Evolutionary conservation across 257 asterid species (phyloP).

Genomic region (Solanum infundibuliforme): DNA sequence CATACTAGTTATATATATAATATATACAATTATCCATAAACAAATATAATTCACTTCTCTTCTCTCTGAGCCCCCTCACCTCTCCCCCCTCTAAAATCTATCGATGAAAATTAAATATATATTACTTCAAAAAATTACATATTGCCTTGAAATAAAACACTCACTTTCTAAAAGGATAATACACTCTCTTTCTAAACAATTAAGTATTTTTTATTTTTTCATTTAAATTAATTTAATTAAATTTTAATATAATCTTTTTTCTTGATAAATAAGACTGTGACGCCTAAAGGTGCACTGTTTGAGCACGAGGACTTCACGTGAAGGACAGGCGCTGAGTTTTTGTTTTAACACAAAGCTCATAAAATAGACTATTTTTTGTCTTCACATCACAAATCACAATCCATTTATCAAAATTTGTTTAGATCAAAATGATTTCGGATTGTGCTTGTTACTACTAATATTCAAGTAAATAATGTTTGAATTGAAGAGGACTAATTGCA

Average conservation of each 20-base stretch:
- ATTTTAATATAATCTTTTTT: too few relatives aligned
- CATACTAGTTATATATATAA: not conserved
- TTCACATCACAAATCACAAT: not conserved
- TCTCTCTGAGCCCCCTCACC: too few relatives aligned
- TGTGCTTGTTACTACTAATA: not conserved
- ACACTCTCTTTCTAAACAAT: not conserved
- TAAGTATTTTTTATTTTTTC: not conserved
- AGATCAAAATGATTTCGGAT: not conserved
- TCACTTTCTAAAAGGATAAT: not conserved
- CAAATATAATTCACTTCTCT: too few relatives aligned
- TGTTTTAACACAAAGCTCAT: not conserved
- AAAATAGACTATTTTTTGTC: not conserved
- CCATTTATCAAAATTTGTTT: not conserved
- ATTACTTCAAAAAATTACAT: not conserved
- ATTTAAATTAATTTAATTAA: not conserved
- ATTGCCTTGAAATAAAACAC: not conserved
- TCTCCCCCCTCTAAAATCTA: not conserved
- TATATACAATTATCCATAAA: too few relatives aligned
- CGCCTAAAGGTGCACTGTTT: not conserved
- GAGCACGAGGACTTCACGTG: not conserved
- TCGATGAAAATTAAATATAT: not conserved
- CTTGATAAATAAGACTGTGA: not conserved
- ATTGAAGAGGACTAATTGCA: not conserved
- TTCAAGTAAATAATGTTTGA: not conserved
- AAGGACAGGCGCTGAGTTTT: not conserved